Evolutionary conservation across 2,329 filamentous ascomycete genomes (phyloP), one percentile per base, ranked within the genome.

Genomic region (Lachnellula arida): DNA sequence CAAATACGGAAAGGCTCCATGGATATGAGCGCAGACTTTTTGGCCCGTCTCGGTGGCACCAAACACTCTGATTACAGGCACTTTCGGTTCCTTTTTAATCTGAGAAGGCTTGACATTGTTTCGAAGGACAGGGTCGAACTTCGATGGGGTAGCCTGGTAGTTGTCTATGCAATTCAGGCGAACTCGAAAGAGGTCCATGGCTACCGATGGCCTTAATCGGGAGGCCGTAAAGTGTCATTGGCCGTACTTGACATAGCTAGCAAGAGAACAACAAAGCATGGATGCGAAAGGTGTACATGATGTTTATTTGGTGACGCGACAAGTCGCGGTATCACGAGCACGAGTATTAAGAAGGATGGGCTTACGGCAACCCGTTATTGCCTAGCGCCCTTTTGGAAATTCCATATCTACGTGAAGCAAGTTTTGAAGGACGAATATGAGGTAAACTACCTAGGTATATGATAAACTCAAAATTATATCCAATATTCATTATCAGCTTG

Each of bases 81-180:
- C 85, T 61, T 85, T 87, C 9, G 89, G 86, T 35, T 83, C 81
- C 57, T 83, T 85, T 60, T 78, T 75, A 57, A 81, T 74, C 65
- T 85, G 80, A 19, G 79, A 82, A 48, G 76, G 77, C 25, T 76
- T 81, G 62, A 84, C 75, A 70, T 84, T 81, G 63, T 83, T 84
- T 59, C 87, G 84, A 62, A 97, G 79, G 60, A 84, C 80, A 60
- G 92, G 91, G 73, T 97, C 92, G 71, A 94, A 87, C 63, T 81
- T 80, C 50, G 91, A 89, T 17, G 91, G 88, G 11, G 78, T 78
- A 42, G 86, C 83, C 74, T 96, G 91, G 72, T 97, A 99, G 72
- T 94, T 87, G 74, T 99, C 94, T 75, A 99, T 87, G 76, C 91
- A 96, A 72, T 99, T 97, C 69, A 99, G 78, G 66, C 92, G 88